A percentile compares a stretch with the other conserved stretches of the same genome.
phyloP scores from a whole-genome alignment of 2,329 filamentous ascomycete genomes.

The Ceratocystis papillata region DNA sequence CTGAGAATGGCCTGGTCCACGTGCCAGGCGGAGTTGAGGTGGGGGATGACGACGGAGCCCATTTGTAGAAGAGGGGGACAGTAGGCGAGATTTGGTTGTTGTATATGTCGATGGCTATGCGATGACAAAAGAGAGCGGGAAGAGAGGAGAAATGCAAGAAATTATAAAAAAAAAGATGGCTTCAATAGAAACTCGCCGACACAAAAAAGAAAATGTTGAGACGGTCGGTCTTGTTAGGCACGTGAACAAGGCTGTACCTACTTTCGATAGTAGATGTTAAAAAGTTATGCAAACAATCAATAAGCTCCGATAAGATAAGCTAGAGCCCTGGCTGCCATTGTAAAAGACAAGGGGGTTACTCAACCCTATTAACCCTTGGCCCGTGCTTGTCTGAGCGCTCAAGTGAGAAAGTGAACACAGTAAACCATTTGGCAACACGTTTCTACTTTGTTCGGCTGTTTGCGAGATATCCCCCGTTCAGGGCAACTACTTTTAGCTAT shows the following conservation, averaged over 20 bases:
- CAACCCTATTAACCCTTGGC: not conserved
- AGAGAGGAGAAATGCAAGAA: not conserved
- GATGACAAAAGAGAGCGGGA: not conserved
- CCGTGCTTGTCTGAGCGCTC: not conserved
- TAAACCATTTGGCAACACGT: constrained; percentile 19
- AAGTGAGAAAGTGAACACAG: constrained; percentile 19
- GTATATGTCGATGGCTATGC: no score
- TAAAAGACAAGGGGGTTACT: not conserved
- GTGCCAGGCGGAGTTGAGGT: constrained; percentile 88
- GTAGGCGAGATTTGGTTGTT: not conserved
- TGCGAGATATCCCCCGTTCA: not conserved
- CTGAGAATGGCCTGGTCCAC: constrained; percentile 90
- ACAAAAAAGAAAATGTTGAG: not conserved
- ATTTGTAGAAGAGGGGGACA: constrained; percentile 30
- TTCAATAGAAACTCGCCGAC: not conserved
- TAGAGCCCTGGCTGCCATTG: not conserved
- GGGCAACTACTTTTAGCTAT: not conserved
- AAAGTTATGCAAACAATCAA: constrained; percentile 1
- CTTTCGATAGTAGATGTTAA: not conserved
- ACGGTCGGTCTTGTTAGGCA: not conserved
- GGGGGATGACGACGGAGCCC: constrained; percentile 85
- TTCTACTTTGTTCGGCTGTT: constrained; percentile 5
- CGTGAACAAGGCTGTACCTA: not conserved
- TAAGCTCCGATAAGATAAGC: constrained; percentile 11
- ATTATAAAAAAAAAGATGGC: not conserved